These are phyloP conservation scores for Coniochaeta prunicola DNA, from an alignment of 2,329 filamentous ascomycete species.

Conservation along the genomic window DNA sequence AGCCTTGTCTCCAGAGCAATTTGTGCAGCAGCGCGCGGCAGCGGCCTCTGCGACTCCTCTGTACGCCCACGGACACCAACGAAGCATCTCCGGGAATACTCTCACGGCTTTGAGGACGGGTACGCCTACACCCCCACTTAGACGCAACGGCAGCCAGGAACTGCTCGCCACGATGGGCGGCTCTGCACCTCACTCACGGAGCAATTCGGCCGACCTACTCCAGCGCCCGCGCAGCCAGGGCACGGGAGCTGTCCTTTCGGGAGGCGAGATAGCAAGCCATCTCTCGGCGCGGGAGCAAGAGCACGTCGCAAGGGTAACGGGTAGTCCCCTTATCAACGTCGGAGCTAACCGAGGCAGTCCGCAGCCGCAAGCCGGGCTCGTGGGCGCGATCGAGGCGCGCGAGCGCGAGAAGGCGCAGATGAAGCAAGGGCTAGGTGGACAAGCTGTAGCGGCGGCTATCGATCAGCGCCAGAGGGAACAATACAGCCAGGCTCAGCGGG, in stretches of 20 bases:
- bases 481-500: slow-evolving; percentile 24
- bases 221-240: slow-evolving; percentile 52
- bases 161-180: slow-evolving; percentile 19
- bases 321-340: slow-evolving; percentile 67
- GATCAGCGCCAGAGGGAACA: slow-evolving; percentile 49
- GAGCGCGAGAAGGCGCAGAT: slow-evolving; percentile 71
- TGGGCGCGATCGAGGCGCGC: slow-evolving; percentile 72
- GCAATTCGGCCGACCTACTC: slow-evolving; percentile 39
- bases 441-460: slow-evolving; percentile 68
- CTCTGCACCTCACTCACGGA: slow-evolving; percentile 32
- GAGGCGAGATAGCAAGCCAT: slow-evolving; percentile 36
- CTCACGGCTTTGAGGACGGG: slow-evolving; percentile 28
- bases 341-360: slow-evolving; percentile 42
- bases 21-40: slow-evolving; percentile 69
- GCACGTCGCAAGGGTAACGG: slow-evolving; percentile 76
- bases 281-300: slow-evolving; percentile 86
- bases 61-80: slow-evolving; percentile 45
- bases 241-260: slow-evolving; percentile 41
- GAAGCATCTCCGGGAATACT: slow-evolving; percentile 49
- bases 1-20: slow-evolving; percentile 68
- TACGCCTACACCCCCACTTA: slow-evolving; percentile 35
- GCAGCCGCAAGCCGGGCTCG: slow-evolving; percentile 49
- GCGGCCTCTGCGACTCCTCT: slow-evolving; percentile 42
- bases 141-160: slow-evolving; percentile 32
- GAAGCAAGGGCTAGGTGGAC: slow-evolving; percentile 61